phyloP scores from a whole-genome alignment of 108 stramenopile genomes.

The Cylindrotheca fusiformis region DNA sequence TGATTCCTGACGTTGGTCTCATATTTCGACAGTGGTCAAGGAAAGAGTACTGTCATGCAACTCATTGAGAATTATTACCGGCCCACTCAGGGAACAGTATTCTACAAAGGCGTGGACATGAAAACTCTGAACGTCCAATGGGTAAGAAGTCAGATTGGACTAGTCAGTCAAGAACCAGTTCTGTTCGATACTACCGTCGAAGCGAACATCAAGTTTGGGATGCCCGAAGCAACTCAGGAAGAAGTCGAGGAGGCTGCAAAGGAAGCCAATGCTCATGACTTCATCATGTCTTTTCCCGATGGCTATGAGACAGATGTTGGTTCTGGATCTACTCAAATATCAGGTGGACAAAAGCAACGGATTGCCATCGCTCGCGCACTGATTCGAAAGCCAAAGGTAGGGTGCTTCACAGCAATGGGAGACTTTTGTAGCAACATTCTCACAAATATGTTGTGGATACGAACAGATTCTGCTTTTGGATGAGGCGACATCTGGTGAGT shows the following conservation, averaged over 20 bases:
- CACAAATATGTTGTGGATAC: too few relatives aligned
- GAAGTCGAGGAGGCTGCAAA: conserved; percentile 66
- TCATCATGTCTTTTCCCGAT: conserved; percentile 55
- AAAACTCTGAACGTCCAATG: conserved; percentile 62
- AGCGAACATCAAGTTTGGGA: conserved; percentile 87
- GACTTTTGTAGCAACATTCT: neutral
- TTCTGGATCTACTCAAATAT: conserved; percentile 23
- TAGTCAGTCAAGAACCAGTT: conserved; percentile 62
- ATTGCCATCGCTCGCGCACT: conserved; percentile 84
- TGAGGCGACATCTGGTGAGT: conserved; percentile 42
- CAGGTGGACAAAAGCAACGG: conserved; percentile 71
- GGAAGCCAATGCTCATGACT: conserved; percentile 78
- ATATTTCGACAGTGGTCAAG: conserved; percentile 16
- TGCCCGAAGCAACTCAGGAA: conserved; percentile 32
- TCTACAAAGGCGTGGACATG: conserved; percentile 70
- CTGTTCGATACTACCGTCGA: conserved; percentile 72
- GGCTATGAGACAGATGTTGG: conserved; percentile 59
- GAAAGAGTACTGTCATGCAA: conserved; percentile 39
- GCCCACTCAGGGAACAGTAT: conserved; percentile 47
- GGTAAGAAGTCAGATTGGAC: conserved; percentile 48
- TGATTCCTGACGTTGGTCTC: neutral
- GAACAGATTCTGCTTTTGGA: conserved; percentile 64
- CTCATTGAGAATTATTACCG: conserved; percentile 68
- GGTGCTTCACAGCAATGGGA: too few relatives aligned
- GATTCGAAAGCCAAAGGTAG: conserved; percentile 42